phyloP scores from a whole-genome alignment of 768 basidiomycete genomes.

The Pleurotus giganteus region DNA sequence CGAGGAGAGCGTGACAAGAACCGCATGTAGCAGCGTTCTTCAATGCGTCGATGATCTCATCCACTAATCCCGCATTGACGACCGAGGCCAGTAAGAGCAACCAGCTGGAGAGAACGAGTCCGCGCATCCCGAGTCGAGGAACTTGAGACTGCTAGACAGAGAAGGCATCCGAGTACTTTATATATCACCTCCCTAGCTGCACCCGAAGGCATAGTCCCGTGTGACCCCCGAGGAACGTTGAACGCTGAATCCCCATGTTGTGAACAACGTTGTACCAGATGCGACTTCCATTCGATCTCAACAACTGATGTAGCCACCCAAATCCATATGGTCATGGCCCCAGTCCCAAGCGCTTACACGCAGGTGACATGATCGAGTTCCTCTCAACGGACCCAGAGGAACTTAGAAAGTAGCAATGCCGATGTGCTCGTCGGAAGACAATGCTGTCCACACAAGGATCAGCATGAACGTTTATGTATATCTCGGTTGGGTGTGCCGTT shows the following conservation, averaged over 20 bases:
- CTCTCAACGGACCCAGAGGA: conserved; percentile 2
- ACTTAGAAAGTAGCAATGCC: background rate
- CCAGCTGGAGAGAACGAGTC: conserved; percentile 4
- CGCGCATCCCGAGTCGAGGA: conserved; percentile 1
- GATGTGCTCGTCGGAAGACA: background rate
- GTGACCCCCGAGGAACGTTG: background rate
- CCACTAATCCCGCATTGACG: conserved; percentile 29
- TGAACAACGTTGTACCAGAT: background rate
- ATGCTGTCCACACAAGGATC: background rate
- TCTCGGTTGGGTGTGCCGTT: background rate
- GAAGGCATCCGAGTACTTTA: background rate
- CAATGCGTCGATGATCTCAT: conserved; percentile 41
- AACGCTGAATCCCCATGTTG: conserved; percentile 3
- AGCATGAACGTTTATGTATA: background rate
- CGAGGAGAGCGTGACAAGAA: conserved; percentile 49
- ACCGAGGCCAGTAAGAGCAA: conserved; percentile 5
- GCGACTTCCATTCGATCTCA: conserved; percentile 7
- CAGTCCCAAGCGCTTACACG: background rate
- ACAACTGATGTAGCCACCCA: background rate
- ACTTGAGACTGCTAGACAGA: background rate
- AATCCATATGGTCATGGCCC: background rate
- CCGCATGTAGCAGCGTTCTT: conserved; percentile 45
- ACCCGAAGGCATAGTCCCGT: conserved; percentile 1
- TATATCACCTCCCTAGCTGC: background rate
- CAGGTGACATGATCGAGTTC: conserved; percentile 2